phyloP scores from a whole-genome alignment of 2,329 filamentous ascomycete genomes.

The Pseudonectria buxi region DNA sequence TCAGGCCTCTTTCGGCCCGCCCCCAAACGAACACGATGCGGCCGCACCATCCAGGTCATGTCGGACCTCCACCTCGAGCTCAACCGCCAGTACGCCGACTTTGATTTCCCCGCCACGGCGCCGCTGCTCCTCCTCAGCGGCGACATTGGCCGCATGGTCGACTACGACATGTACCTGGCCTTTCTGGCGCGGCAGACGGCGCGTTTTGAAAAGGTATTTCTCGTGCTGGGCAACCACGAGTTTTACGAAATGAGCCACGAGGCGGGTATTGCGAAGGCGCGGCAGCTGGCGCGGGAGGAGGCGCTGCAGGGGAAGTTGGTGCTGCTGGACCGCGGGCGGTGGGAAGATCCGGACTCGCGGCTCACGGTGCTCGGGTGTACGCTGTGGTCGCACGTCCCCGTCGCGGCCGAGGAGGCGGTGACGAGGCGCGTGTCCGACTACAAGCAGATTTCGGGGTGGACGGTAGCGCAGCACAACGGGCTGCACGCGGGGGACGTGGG shows the following conservation, averaged over 20 bases:
- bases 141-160: conserved; percentile 42
- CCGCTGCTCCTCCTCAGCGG: conserved; percentile 41
- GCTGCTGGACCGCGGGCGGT: conserved; percentile 37
- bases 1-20: conserved; percentile 15
- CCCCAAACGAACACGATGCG: conserved; percentile 11
- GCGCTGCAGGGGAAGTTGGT: conserved; percentile 31
- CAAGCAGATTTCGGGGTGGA: conserved; percentile 46
- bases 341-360: conserved; percentile 31
- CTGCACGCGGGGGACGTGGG: conserved; percentile 39
- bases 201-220: conserved; percentile 37
- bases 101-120: conserved; percentile 32
- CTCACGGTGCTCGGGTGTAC: conserved; percentile 52
- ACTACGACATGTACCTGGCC: conserved; percentile 37
- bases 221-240: conserved; percentile 49
- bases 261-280: conserved; percentile 31
- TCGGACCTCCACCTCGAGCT: conserved; percentile 47
- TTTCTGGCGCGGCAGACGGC: conserved; percentile 38
- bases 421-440: conserved; percentile 45
- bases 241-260: conserved; percentile 40
- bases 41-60: conserved; percentile 27
- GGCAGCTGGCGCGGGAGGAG: conserved; percentile 31
- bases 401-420: conserved; percentile 32
- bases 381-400: conserved; percentile 46
- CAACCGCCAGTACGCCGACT: conserved; percentile 35
- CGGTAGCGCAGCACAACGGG: conserved; percentile 40